Evolutionary conservation across 148 eudicot species (phyloP).

Genomic region (Camellia granthamiana): DNA sequence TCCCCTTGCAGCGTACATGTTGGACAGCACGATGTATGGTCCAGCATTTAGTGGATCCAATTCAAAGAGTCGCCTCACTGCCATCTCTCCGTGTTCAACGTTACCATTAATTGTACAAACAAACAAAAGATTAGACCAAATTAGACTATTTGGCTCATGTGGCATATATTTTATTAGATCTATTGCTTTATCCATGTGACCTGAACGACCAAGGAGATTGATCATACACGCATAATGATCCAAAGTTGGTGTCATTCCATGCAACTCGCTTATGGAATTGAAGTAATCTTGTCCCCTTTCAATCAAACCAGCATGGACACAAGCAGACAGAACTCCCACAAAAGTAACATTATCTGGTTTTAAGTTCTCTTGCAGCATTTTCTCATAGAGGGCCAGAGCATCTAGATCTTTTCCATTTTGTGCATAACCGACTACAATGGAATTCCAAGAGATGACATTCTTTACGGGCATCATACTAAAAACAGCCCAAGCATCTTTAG

Average conservation of each 20-base stretch:
- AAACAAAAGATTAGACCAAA: slow-evolving; percentile 34
- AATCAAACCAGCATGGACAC: slow-evolving; percentile 26
- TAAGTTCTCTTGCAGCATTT: slow-evolving; percentile 16
- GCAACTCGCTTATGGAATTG: slow-evolving; percentile 15
- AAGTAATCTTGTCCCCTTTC: slow-evolving; percentile 21
- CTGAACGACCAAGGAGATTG: slow-evolving; percentile 29
- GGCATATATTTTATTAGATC: slow-evolving; percentile 21
- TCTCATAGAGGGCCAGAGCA: slow-evolving; percentile 20
- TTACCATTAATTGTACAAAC: slow-evolving; percentile 27
- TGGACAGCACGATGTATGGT: slow-evolving; percentile 32
- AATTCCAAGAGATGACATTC: slow-evolving; percentile 22
- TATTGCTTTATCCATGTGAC: slow-evolving; percentile 19
- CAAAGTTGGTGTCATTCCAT: slow-evolving; percentile 23
- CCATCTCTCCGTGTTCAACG: slow-evolving; percentile 23
- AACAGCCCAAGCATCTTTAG: slow-evolving; percentile 14
- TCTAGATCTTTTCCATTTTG: slow-evolving; percentile 21
- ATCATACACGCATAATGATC: slow-evolving; percentile 35
- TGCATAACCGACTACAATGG: slow-evolving; percentile 19
- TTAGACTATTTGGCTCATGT: slow-evolving; percentile 20
- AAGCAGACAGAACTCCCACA: slow-evolving; percentile 31
- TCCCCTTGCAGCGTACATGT: slow-evolving; percentile 28
- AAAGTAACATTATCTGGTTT: slow-evolving; percentile 22
- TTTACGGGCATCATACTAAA: slow-evolving; percentile 8
- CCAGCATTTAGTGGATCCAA: slow-evolving; percentile 29
- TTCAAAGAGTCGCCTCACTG: slow-evolving; percentile 22